Evolutionary conservation across 208 protist genomes (phyloP), one percentile per base, ranked within the genome.

Genomic region (Phytomonas francai): DNA sequence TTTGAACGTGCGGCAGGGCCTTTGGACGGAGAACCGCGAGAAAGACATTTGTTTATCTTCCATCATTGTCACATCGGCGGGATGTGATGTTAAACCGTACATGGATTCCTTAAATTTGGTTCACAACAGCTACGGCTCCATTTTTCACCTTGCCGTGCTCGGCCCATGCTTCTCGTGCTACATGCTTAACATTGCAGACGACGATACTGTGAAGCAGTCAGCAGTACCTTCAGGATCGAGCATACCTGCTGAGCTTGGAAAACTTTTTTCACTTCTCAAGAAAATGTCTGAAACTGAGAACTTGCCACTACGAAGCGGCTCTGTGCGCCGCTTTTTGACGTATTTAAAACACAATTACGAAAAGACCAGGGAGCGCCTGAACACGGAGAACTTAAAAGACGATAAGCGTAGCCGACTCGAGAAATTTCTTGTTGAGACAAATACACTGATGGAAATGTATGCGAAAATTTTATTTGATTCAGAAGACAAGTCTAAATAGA

Each of bases 31-130:
- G 28, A 45, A 14, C 49, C 81, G 81, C 30, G 72, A 82, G 65
- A 79, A 74, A 49, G 88, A 93, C 67, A 74, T 93, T 32, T 82
- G 80, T 27, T 79, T 93, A 22, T 89, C 84, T 29, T 93, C 88
- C 7, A 63, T 93, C 30, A 59, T 89, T 22, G 80, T 93, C 16
- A 67, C 79, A 0, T 86, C 79, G 3, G 65, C 78, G 14, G 85
- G 83, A 28, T 79, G 75, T 61, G 83, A 89, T 72, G 72, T 76
- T 16, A 56, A 74, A 27, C 78, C 81, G 8, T 93, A 85, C 69
- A 70, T 79, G 65, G 75, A 74, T 7, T 83, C 77, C 30, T 65
- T 89, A 33, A 71, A 61, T 8, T 77, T 78, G 51, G 60, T 71
- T 0, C 74, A 70, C 45, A 87, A 82, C 60, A 73, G 79, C 64